A percentile compares a stretch with the other conserved stretches of the same genome.
Evolutionary conservation across 2,329 filamentous ascomycete species (phyloP).

Genomic region (Myriosclerotinia duriaeana): DNA sequence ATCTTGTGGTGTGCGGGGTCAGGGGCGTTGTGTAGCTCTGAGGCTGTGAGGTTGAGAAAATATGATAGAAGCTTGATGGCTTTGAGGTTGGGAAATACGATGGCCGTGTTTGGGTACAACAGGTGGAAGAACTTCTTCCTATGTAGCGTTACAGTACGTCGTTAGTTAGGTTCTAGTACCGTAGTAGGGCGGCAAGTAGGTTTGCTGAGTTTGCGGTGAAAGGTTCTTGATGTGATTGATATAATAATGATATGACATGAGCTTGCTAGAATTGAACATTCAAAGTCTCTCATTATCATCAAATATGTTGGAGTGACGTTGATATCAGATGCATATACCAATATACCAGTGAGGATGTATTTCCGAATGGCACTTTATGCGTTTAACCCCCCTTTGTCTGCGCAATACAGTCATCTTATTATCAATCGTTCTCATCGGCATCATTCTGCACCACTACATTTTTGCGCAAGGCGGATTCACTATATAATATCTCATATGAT

Average conservation of each 20-base stretch:
- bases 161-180: not conserved
- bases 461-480: not conserved
- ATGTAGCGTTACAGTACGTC: constrained; percentile 2
- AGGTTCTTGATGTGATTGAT: not conserved
- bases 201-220: not conserved
- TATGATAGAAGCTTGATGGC: not conserved
- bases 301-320: not conserved
- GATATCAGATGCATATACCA: not conserved
- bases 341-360: not conserved
- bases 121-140: not conserved
- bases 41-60: not conserved
- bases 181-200: not conserved
- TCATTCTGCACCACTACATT: not conserved
- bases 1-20: not conserved
- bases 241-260: not conserved
- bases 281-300: not conserved
- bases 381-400: not conserved
- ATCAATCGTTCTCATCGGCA: not conserved
- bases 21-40: no score
- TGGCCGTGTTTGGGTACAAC: constrained; percentile 1
- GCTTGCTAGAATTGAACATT: not conserved
- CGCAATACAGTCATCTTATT: not conserved
- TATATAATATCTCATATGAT: not conserved
- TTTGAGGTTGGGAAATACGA: not conserved
- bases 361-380: not conserved